Base-by-base conservation (phyloP, 164 flowering plant species). In the Piper betle region DNA sequence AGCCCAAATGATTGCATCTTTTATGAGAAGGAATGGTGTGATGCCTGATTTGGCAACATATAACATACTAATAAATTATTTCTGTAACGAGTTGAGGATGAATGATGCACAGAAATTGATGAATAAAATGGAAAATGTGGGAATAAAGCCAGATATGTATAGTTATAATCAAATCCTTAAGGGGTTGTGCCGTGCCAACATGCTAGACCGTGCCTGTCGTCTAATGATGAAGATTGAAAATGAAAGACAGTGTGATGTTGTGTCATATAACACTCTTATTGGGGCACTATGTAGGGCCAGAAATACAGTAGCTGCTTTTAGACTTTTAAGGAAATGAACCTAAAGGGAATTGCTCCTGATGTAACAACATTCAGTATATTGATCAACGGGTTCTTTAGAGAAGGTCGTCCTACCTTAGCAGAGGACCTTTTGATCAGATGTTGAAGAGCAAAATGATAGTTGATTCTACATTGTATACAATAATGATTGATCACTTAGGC, bases 161-260 rank as follows among this genome's bases (percentile, higher is more conserved):
- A 91, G 93, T 71, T 94, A 91, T 68, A 94, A 94, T 66, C 87
- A 85, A 69, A 72, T 94, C 46, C 74, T 94, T n/a, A 94, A 88
- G 73, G 95, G 96, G 25, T 76, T 80, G 58, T 94, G 97, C 73
- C 79, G 79, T 62, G 87, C 88, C 53, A 84, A 85, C 20, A 74
- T 71, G 64, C 65, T 72, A 17, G 83, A 87, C 60, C 80, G 75
- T 74, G 97, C 97, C 37, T 83, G 85, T 72, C 37, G 20, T 66
- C 60, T 94, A 61, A 71, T 93, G 78, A 74, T 73, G 62, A 79
- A 73, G 69, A 94, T 94, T 93, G 83, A 80, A 64, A 58, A 59
- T 16, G 81, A 78, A 69, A 91, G 88, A 2, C 66, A 80, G 41
- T 79, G 71, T 58, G 95, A 87, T 72, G 82, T 74, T 56, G 90